Percentiles rank a stretch among this genome's conserved stretches.
Conservation (phyloP, 2,329 filamentous ascomycete genomes). For the Metarhizium sp. region DNA sequence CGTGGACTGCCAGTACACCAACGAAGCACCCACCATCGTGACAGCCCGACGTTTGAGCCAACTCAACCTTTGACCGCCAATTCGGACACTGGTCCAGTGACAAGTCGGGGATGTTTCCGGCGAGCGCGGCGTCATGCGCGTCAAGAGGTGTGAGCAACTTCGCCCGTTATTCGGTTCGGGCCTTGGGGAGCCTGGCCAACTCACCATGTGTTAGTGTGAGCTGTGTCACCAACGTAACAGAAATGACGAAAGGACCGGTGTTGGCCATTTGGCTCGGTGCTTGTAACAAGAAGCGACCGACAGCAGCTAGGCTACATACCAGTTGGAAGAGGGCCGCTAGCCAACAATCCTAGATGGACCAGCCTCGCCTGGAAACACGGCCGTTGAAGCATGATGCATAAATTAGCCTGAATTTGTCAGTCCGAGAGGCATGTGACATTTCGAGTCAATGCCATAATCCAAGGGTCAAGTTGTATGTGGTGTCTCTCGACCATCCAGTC, state of each 20-base stretch:
- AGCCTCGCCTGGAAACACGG: constrained; percentile 4
- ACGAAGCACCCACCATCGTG: background rate
- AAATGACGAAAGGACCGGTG: background rate
- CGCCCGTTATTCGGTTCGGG: constrained; percentile 4
- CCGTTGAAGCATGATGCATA: constrained; percentile 3
- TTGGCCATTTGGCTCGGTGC: background rate
- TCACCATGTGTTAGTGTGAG: background rate
- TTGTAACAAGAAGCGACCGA: background rate
- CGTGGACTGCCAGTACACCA: constrained; percentile 8
- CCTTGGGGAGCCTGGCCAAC: background rate
- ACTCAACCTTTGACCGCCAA: constrained; percentile 8
- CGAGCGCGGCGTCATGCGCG: constrained; percentile 3
- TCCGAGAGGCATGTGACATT: background rate
- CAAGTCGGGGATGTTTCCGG: constrained; percentile 7
- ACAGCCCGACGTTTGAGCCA: background rate
- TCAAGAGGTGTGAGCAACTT: constrained; percentile 2
- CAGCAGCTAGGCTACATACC: background rate
- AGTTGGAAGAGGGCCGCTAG: background rate
- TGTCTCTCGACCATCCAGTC: background rate
- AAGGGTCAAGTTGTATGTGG: background rate
- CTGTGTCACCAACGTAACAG: background rate
- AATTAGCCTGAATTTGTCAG: background rate
- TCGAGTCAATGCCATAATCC: background rate
- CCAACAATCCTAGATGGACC: background rate
- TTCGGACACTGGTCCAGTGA: constrained; percentile 2